phyloP scores from a whole-genome alignment of 192 early-diverging fungal species.

The Linnemannia hyalina region DNA sequence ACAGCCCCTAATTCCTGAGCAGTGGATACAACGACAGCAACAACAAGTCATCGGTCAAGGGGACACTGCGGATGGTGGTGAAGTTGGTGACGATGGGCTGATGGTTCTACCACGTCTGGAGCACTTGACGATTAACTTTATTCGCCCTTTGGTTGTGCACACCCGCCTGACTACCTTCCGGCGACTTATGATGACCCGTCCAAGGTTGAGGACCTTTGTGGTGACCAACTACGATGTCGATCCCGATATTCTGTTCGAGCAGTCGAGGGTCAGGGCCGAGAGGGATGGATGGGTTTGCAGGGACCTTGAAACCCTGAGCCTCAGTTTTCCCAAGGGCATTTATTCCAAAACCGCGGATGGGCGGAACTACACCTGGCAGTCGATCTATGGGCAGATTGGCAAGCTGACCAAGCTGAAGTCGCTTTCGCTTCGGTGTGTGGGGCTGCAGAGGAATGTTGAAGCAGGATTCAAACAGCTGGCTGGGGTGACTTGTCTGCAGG shows the following conservation, averaged over 20 bases:
- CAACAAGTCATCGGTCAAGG: not conserved
- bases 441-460: not conserved
- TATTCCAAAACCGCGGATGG: not conserved
- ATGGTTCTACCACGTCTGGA: not conserved
- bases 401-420: not conserved
- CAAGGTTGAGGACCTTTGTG: not conserved
- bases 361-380: not conserved
- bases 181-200: not conserved
- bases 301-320: not conserved
- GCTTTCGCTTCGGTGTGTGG: not conserved
- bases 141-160: not conserved
- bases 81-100: not conserved
- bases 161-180: not conserved
- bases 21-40: not conserved
- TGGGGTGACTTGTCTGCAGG: not conserved
- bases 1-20: not conserved
- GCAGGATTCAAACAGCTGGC: not conserved
- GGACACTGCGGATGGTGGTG: not conserved
- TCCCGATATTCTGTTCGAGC: not conserved
- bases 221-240: not conserved
- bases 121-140: not conserved
- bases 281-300: not conserved
- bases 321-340: not conserved
- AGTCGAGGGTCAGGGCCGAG: not conserved
- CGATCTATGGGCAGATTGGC: not conserved